Conservation (phyloP, 2,329 filamentous ascomycete genomes). For the Anisogramma anomala region DNA sequence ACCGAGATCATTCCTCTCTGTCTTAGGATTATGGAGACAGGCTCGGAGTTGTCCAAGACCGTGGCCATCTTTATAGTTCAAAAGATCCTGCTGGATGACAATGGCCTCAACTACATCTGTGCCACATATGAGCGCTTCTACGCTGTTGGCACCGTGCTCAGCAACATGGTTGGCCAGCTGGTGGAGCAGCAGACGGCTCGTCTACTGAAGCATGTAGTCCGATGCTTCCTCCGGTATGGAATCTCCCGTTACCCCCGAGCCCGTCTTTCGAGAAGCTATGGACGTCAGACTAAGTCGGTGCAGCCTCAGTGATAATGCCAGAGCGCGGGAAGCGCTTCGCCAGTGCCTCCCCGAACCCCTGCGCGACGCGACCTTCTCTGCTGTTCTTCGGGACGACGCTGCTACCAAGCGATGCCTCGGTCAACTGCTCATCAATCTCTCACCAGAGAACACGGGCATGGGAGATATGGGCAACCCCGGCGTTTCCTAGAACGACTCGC, state of each 20-base stretch:
- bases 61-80: conserved; percentile 99
- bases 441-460: conserved; percentile 74
- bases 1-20: conserved; percentile 98
- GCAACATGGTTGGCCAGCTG: conserved; percentile 96
- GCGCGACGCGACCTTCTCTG: conserved; percentile 94
- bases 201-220: conserved; percentile 90
- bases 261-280: background rate
- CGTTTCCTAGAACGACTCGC: conserved; percentile 12
- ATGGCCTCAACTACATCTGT: conserved; percentile 95
- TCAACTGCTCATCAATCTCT: conserved; percentile 93
- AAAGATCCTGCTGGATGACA: conserved; percentile 94
- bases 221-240: conserved; percentile 90
- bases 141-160: conserved; percentile 90
- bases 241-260: conserved; percentile 9
- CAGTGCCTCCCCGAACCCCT: conserved; percentile 97
- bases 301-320: conserved; percentile 89
- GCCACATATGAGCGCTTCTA: conserved; percentile 98
- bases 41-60: conserved; percentile 95
- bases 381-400: conserved; percentile 89
- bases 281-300: background rate
- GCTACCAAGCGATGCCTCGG: conserved; percentile 95
- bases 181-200: conserved; percentile 96
- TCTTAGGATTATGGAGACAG: conserved; percentile 97
- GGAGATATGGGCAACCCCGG: conserved; percentile 20
- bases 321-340: conserved; percentile 83